phyloP scores from a whole-genome alignment of 192 early-diverging fungal genomes.

The Jimgerdemannia lactiflua region DNA sequence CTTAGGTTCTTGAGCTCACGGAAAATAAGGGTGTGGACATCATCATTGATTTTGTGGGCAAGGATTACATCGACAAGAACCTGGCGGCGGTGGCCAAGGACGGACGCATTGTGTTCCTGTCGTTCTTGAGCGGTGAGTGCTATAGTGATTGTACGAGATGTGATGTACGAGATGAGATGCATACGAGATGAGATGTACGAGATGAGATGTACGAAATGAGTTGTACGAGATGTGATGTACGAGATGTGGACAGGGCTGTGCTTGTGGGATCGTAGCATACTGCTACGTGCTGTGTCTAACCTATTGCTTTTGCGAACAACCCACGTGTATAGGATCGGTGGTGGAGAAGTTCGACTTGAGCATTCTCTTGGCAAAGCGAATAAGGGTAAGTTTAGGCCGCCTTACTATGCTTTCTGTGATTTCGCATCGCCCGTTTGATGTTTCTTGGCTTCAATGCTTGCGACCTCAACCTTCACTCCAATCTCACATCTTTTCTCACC shows the following conservation, averaged over 20 bases:
- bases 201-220: neutral
- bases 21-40: conserved; percentile 66
- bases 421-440: neutral
- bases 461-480: too few species aligned
- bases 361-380: conserved; percentile 4
- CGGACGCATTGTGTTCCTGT: conserved; percentile 74
- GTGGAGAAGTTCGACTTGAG: conserved; percentile 2
- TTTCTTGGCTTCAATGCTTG: neutral
- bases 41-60: conserved; percentile 72
- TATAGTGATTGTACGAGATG: neutral
- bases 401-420: neutral
- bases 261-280: neutral
- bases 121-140: conserved; percentile 54
- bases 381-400: conserved; percentile 1
- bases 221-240: neutral
- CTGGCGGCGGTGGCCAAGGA: conserved; percentile 56
- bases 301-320: neutral
- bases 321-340: neutral
- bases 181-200: too few species aligned
- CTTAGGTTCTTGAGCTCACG: conserved; percentile 50
- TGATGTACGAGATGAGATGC: too few species aligned
- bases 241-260: neutral
- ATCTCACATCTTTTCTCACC: neutral
- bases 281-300: neutral
- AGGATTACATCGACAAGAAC: conserved; percentile 51